Percentiles rank a stretch among this genome's conserved stretches.
These are phyloP conservation scores for Penicillium sp. DNA, from an alignment of 2,329 filamentous ascomycete genomes.

Conservation along the genomic window DNA sequence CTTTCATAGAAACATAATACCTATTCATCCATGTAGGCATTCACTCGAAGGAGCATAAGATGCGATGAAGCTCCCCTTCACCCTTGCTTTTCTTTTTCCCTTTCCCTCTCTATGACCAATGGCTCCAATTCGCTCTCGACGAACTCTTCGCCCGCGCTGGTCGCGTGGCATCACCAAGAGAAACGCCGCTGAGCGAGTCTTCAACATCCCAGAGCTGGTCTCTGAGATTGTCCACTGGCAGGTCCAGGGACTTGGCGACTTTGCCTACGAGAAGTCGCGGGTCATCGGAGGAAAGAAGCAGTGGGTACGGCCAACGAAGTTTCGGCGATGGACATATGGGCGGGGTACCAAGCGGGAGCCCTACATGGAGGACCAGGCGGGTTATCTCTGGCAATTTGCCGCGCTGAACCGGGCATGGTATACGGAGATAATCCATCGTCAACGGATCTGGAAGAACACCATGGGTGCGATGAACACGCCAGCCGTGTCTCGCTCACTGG, in stretches of 20 bases:
- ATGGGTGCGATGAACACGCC: background rate
- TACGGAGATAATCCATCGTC: background rate
- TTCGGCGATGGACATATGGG: background rate
- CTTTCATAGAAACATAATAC: background rate
- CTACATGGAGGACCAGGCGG: background rate
- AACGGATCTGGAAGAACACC: background rate
- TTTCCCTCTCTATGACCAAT: background rate
- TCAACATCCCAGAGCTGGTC: background rate
- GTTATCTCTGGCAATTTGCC: background rate
- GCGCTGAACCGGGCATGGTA: background rate
- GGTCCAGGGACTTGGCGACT: background rate
- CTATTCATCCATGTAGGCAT: background rate
- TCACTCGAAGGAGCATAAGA: background rate
- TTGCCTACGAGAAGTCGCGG: background rate
- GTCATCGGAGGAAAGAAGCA: background rate
- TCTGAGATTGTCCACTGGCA: background rate
- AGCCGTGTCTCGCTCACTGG: background rate
- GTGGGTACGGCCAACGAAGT: background rate
- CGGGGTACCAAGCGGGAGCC: background rate
- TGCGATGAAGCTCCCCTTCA: background rate
- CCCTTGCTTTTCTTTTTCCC: background rate
- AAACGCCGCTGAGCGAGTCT: background rate
- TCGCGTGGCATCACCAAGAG: background rate
- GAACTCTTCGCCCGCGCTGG: background rate
- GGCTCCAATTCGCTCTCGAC: background rate